Evolutionary conservation across 345 rosid species (phyloP), one percentile per base, ranked within the genome.

Genomic region (Melaleuca quinquenervia): DNA sequence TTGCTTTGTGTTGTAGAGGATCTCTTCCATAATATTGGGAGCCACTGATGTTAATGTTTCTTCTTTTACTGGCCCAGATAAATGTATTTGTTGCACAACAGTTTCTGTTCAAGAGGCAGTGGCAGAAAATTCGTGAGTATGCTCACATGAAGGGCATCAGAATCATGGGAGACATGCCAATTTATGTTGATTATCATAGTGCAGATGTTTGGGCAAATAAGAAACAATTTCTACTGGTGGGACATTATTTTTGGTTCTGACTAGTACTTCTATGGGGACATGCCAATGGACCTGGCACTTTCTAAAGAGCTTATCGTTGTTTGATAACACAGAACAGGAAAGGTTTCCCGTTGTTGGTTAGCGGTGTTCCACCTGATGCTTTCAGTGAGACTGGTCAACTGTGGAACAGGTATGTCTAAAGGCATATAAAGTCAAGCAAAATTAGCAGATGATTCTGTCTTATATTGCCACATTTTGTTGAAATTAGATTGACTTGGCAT

Each of bases 161-260:
- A 90, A 93, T 97, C 90, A 97, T 97, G 99, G 99, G 99, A 32
- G 99, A 97, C 92, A 97, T 97, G 99, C 98, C 99, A 80, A 96
- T 97, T 82, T 97, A 97, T 86, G 98, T 96, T 58, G 99, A 95
- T 51, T 96, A 96, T 88, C 98, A 97, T 87, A 96, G 99, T 92
- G 99, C 98, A 82, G 98, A 95, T 91, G 98, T 97, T 87, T 97
- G 99, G 99, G 99, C 98, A 86, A 96, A 97, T 87, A 96, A 91
- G 89, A 95, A 94, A 83, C 96, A 94, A 51, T 97, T 97, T 89
- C 91, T 94, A 85, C 91, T 97, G 95, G 99, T 92, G 88, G 86
- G 93, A 83, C 85, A n/a, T 83, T 82, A n/a, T 74, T 80, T 87
- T 21, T 41, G 55, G 84, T 83, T 70, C 44, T 83, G 55, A 52